Evolutionary conservation across 345 rosid species (phyloP).

Genomic region (Arabidopsis thaliana): TAIR10.1 NC_003070.9:3646001-3646500

Average conservation of each 20-base stretch:
- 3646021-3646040: conserved; percentile 33
- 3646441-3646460: background rate
- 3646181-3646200: background rate
- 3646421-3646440: no score
- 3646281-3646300: conserved; percentile 24
- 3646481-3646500: background rate
- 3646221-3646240: conserved; percentile 39
- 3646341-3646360: conserved; percentile 43
- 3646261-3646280: conserved; percentile 24
- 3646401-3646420: no score
- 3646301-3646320: conserved; percentile 43
- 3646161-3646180: conserved; percentile 2
- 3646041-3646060: conserved; percentile 32
- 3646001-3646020: conserved; percentile 34
- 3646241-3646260: conserved; percentile 53
- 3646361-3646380: no score
- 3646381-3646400: no score
- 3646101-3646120: background rate
- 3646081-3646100: conserved; percentile 19
- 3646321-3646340: conserved; percentile 56
- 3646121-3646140: background rate
- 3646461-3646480: background rate
- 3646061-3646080: conserved; percentile 28
- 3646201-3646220: conserved; percentile 37
- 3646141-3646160: background rate